Evolutionary conservation across 768 basidiomycete species (phyloP).

Genomic region (Rhizopogon rudus): DNA sequence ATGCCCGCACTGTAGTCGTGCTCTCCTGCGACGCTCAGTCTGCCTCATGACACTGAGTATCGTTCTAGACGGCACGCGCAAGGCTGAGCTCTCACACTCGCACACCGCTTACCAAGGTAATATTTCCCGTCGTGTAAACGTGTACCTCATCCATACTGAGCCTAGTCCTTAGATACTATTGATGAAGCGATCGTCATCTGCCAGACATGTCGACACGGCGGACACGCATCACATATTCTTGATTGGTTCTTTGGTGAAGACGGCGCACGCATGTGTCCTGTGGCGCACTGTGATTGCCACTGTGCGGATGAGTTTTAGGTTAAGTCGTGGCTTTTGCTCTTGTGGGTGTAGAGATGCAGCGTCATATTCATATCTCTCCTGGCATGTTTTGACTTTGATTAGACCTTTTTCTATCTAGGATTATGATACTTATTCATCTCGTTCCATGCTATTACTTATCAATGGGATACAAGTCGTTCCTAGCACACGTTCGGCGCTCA

Average conservation of each 20-base stretch:
- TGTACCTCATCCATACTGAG: not conserved
- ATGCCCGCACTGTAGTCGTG: conserved; percentile 62
- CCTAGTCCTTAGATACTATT: conserved; percentile 54
- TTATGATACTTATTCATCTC: no score
- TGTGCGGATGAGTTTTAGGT: conserved; percentile 56
- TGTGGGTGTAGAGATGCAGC: no score
- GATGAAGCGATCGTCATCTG: conserved; percentile 83
- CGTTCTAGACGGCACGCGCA: conserved; percentile 55
- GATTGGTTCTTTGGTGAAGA: conserved; percentile 82
- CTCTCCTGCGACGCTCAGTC: conserved; percentile 73
- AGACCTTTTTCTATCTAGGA: no score
- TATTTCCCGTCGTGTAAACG: not conserved
- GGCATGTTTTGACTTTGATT: no score
- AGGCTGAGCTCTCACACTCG: conserved; percentile 49
- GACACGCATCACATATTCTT: conserved; percentile 79
- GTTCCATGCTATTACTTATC: no score
- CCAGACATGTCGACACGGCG: conserved; percentile 82
- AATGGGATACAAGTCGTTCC: no score
- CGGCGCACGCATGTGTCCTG: conserved; percentile 53
- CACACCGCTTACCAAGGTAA: conserved; percentile 49
- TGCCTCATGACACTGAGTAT: conserved; percentile 78
- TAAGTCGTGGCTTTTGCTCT: not conserved
- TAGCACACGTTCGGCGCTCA: no score
- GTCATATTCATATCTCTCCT: no score
- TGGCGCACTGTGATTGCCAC: conserved; percentile 68